Evolutionary conservation across 2,329 filamentous ascomycete species (phyloP).

Genomic region (Pseudogymnoascus sp.): DNA sequence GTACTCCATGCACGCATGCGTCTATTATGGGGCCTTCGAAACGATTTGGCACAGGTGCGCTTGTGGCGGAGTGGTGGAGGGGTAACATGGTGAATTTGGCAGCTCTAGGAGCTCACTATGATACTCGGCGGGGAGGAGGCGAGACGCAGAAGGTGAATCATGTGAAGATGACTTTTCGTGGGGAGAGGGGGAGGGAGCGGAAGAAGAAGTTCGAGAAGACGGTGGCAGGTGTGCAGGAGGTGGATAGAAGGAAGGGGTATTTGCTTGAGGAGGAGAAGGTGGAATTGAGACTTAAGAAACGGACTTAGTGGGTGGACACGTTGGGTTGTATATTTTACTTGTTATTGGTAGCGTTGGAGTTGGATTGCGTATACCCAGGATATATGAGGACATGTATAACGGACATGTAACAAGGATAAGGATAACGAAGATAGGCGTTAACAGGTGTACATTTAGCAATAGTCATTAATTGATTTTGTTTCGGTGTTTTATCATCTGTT

Average conservation of each 20-base stretch:
- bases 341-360: neutral
- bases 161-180: slow-evolving; percentile 1
- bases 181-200: neutral
- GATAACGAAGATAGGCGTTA: neutral
- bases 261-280: neutral
- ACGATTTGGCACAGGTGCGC: neutral
- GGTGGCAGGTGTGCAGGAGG: neutral
- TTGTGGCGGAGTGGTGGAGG: neutral
- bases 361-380: slow-evolving; percentile 2
- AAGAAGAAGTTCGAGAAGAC: neutral
- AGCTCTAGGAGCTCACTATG: neutral
- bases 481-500: neutral
- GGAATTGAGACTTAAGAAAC: neutral
- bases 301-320: neutral
- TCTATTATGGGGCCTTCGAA: neutral
- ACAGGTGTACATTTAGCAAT: neutral
- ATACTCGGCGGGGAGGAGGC: neutral
- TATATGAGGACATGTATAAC: neutral
- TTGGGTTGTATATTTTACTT: neutral
- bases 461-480: neutral
- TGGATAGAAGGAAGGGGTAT: neutral
- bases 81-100: slow-evolving; percentile 9
- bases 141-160: slow-evolving; percentile 6
- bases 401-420: neutral
- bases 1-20: neutral